Percentiles rank a stretch among this genome's conserved stretches.
Conservation (phyloP, 805 yeast genomes). For the Saturnispora sanitii region DNA sequence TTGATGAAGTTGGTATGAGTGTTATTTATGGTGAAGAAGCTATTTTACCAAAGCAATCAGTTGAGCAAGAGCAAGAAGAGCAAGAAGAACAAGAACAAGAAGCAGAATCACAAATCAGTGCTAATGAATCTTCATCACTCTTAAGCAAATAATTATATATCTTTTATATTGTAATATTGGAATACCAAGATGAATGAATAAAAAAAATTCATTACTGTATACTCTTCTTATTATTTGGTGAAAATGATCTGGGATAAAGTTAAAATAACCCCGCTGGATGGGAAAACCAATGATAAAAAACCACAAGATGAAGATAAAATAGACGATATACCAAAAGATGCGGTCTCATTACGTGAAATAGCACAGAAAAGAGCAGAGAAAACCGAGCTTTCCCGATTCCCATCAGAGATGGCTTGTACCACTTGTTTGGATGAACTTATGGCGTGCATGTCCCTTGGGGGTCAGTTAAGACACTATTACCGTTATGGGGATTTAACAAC, state of each 20-base stretch:
- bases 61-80: background rate
- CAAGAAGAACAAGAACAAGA: conserved; percentile 4
- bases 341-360: conserved; percentile 19
- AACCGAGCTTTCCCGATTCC: conserved; percentile 22
- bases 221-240: too few relatives aligned
- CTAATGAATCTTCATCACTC: conserved; percentile 10
- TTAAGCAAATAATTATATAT: conserved; percentile 2
- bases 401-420: conserved; percentile 49
- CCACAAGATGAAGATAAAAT: background rate
- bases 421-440: conserved; percentile 83
- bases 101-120: background rate
- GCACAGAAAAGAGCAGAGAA: conserved; percentile 23
- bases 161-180: too few relatives aligned
- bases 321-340: conserved; percentile 6
- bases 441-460: conserved; percentile 83
- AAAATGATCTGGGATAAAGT: background rate
- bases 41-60: background rate
- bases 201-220: too few relatives aligned
- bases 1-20: conserved; percentile 36
- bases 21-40: conserved; percentile 19
- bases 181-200: too few relatives aligned
- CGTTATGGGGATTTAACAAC: conserved; percentile 69
- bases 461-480: conserved; percentile 76
- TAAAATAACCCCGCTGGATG: background rate
- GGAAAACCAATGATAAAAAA: background rate